A percentile compares a stretch with the other conserved stretches of the same genome.
Evolutionary conservation across 2,329 filamentous ascomycete genomes (phyloP).

Genomic region (Chaetomium sp.): DNA sequence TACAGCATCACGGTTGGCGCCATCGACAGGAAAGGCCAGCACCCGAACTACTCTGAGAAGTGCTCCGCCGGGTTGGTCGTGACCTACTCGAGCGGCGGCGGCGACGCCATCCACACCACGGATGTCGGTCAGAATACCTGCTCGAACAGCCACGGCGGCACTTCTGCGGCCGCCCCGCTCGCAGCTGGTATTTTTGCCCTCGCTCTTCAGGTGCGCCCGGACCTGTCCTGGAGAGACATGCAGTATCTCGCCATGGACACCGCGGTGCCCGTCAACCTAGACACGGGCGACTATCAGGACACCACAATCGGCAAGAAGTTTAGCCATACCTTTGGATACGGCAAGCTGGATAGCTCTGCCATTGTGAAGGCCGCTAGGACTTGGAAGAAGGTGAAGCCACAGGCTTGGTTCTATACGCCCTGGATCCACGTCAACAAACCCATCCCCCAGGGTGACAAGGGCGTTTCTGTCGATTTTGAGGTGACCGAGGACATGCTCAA

Average conservation of each 20-base stretch:
- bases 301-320: constrained; percentile 82
- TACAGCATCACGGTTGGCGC: constrained; percentile 97
- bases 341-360: constrained; percentile 86
- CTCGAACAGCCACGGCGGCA: constrained; percentile 83
- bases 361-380: constrained; percentile 83
- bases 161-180: constrained; percentile 90
- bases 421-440: constrained; percentile 87
- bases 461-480: constrained; percentile 77
- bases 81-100: constrained; percentile 89
- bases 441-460: constrained; percentile 83
- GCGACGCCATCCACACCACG: constrained; percentile 92
- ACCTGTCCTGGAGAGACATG: constrained; percentile 89
- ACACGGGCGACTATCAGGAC: constrained; percentile 75
- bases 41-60: constrained; percentile 94
- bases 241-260: constrained; percentile 88
- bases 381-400: constrained; percentile 88
- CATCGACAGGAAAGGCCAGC: constrained; percentile 81
- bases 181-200: constrained; percentile 91
- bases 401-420: constrained; percentile 91
- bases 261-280: constrained; percentile 75
- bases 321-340: constrained; percentile 94
- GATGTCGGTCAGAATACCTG: constrained; percentile 85
- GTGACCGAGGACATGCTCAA: constrained; percentile 81
- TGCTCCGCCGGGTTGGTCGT: constrained; percentile 96
- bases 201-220: constrained; percentile 79